phyloP scores from a whole-genome alignment of 2,329 filamentous ascomycete genomes.

The Coleophoma eucalyptorum region DNA sequence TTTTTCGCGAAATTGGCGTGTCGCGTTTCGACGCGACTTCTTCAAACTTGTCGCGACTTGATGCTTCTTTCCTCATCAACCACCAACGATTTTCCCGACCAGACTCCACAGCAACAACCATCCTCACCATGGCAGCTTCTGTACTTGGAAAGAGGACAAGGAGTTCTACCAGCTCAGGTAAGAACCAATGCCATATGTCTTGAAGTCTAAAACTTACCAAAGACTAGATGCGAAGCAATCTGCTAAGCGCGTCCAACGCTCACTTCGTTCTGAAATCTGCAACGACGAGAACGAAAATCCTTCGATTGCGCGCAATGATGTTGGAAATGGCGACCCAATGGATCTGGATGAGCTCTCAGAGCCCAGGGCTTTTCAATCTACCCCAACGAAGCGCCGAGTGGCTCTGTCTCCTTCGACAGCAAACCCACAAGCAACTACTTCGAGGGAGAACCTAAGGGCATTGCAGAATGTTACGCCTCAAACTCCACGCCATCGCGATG shows the following conservation, averaged over 20 bases:
- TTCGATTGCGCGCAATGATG: constrained; percentile 32
- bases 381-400: constrained; percentile 41
- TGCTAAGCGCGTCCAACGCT: constrained; percentile 38
- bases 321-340: constrained; percentile 31
- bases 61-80: constrained; percentile 6
- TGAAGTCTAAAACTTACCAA: constrained; percentile 5
- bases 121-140: constrained; percentile 27
- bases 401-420: constrained; percentile 40
- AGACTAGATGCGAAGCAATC: constrained; percentile 15
- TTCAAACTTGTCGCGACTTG: not conserved
- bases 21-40: not conserved
- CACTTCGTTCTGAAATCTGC: constrained; percentile 34
- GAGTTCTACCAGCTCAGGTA: constrained; percentile 32
- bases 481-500: constrained; percentile 78
- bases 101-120: constrained; percentile 8
- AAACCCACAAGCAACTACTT: constrained; percentile 24
- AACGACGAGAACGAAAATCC: constrained; percentile 69
- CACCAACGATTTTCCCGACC: constrained; percentile 4
- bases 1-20: too few relatives aligned
- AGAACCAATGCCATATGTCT: constrained; percentile 14
- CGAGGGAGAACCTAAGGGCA: constrained; percentile 39
- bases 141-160: constrained; percentile 44
- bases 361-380: constrained; percentile 22
- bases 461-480: constrained; percentile 61
- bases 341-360: constrained; percentile 35